Evolutionary conservation across 2,329 filamentous ascomycete species (phyloP), one percentile per base, ranked within the genome.

Genomic region (Diaporthe sp.): DNA sequence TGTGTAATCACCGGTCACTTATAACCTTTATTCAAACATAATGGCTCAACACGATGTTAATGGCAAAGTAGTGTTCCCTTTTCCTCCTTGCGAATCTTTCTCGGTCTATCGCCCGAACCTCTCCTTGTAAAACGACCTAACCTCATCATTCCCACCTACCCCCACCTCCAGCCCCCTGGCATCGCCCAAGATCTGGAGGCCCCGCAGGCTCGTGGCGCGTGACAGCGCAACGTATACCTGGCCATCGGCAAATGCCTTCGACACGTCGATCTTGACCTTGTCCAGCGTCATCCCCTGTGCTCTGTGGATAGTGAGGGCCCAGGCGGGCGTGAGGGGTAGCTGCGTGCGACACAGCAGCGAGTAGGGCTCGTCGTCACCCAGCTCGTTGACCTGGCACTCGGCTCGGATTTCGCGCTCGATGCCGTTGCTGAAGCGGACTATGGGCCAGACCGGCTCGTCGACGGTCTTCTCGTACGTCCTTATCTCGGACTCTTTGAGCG

Each of bases 221-320:
- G 88, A 90, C 19, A 92, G 83, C 19, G 90, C 90, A 12, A 93
- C 91, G 72, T 93, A 93, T 0, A 88, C 86, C 81, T 92, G 90
- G 0, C 90, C 90, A 42, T 86, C 82, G 72, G 88, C 88, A 77
- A 92, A 93, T 0, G 85, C 85, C 7, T 81, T 79, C 0, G 79
- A 79, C 4, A 93, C 78, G 77, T 92, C 82, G 1, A 93, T 89
- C 2, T 87, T 84, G 3, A 91, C 90, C 7, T 85, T 85, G 25
- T 92, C 87, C 4, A 93, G 82, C 2, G 90, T 92, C 85, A 92
- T 88, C 3, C 91, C 90, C 81, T 93, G 89, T 4, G 86, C 86
- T 79, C 91, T 92, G 79, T 93, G 91, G 1, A 92, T 88, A 0
- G 87, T 92, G 77, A 92, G 86, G 0, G 91, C 91, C 88, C 91